These are phyloP conservation scores for Ophiostoma sp. DNA, from an alignment of 2,329 filamentous ascomycete species.

Conservation along the genomic window DNA sequence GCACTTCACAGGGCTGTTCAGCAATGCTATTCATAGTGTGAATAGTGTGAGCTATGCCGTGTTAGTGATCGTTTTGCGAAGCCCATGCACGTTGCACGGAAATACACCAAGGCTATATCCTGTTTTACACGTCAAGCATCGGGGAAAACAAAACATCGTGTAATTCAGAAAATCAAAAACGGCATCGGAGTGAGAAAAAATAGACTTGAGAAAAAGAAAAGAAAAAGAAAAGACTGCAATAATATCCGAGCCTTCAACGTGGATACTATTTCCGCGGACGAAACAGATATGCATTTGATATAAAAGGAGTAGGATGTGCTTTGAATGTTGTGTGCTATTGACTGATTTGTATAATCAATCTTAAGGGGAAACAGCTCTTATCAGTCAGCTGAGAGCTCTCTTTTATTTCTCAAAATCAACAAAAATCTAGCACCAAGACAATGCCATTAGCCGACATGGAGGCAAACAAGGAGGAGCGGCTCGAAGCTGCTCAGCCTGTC, in stretches of 20 bases:
- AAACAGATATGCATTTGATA: background rate
- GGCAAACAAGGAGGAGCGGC: background rate
- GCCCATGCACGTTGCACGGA: background rate
- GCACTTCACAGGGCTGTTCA: background rate
- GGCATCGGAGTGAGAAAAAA: background rate
- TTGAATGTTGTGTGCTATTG: background rate
- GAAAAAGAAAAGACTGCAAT: background rate
- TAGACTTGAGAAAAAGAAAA: background rate
- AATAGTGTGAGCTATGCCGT: background rate
- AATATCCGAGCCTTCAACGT: background rate
- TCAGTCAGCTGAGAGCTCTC: background rate
- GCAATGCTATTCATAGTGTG: background rate
- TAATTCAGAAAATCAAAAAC: background rate
- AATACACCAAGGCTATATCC: background rate
- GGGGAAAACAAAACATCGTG: background rate
- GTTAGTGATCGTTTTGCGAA: background rate
- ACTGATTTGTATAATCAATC: background rate
- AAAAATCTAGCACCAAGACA: background rate
- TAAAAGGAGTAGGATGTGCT: background rate
- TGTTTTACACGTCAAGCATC: background rate
- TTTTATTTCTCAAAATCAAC: background rate
- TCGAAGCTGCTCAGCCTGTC: background rate
- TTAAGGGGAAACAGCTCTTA: background rate
- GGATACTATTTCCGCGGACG: background rate
- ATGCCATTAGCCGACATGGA: background rate